phyloP scores from a whole-genome alignment of 805 yeast species.

The Sugiyamaella smithiae region DNA sequence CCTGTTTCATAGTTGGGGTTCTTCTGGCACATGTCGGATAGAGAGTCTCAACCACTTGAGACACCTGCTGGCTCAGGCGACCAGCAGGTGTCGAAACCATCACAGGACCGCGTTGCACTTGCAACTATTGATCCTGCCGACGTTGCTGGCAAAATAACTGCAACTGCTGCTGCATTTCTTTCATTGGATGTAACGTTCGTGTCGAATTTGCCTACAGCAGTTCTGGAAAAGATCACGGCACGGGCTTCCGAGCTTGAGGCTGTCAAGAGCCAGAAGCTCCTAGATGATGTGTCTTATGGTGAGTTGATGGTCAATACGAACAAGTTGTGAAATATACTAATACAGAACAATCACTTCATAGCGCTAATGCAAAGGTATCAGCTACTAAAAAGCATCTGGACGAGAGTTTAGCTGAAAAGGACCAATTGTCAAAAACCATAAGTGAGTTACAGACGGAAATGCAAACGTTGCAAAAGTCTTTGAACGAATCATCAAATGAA shows the following conservation, averaged over 20 bases:
- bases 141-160: background rate
- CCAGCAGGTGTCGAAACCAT: too few relatives aligned
- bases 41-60: too few relatives aligned
- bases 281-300: constrained; percentile 26
- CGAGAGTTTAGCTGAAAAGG: background rate
- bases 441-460: constrained; percentile 39
- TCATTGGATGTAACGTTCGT: constrained; percentile 19
- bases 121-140: background rate
- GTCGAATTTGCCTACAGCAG: constrained; percentile 18
- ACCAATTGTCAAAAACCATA: constrained; percentile 39
- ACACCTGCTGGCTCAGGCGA: too few relatives aligned
- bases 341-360: constrained; percentile 18
- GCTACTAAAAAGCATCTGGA: constrained; percentile 9
- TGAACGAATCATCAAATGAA: constrained; percentile 24
- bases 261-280: constrained; percentile 26
- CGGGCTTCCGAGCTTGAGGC: constrained; percentile 27
- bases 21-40: too few relatives aligned
- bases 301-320: constrained; percentile 8
- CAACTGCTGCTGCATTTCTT: constrained; percentile 19
- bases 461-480: constrained; percentile 38
- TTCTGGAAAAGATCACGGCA: constrained; percentile 19
- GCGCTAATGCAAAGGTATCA: constrained; percentile 11
- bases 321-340: background rate
- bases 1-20: too few relatives aligned
- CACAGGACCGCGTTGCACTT: constrained; percentile 1